Percentiles rank a stretch among this genome's conserved stretches.
phyloP scores from a whole-genome alignment of 176 grass and related monocot genomes.

The Lolium rigidum region DNA sequence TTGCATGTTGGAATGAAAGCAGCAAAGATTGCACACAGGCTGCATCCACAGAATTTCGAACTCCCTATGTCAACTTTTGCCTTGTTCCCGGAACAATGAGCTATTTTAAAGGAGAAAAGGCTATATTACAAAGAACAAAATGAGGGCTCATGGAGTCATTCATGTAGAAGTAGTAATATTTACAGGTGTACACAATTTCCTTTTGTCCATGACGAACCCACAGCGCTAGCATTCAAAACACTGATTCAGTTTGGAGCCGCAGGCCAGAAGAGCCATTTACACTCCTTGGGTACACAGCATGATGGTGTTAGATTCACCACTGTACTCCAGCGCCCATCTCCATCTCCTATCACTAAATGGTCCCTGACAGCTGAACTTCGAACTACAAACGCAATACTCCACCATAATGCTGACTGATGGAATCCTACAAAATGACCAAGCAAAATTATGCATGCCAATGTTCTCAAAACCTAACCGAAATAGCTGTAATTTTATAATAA shows the following conservation, averaged over 20 bases:
- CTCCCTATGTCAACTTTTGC: too few relatives aligned
- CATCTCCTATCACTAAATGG: not conserved
- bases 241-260: not conserved
- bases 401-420: slow-evolving; percentile 49
- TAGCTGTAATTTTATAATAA: not conserved
- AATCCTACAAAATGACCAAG: slow-evolving; percentile 49
- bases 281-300: not conserved
- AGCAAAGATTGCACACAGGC: too few relatives aligned
- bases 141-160: not conserved
- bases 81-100: too few relatives aligned
- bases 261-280: not conserved
- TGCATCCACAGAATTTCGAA: too few relatives aligned
- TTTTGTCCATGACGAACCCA: not conserved
- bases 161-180: not conserved
- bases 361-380: not conserved
- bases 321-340: not conserved
- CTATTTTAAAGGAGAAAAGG: too few relatives aligned
- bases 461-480: not conserved
- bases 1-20: too few relatives aligned
- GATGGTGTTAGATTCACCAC: not conserved
- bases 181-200: not conserved
- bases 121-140: too few relatives aligned
- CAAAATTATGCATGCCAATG: not conserved
- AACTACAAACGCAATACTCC: slow-evolving; percentile 47
- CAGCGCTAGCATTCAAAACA: not conserved